phyloP scores from a whole-genome alignment of 2,329 filamentous ascomycete species.

The Aspergillus versicolor region DNA sequence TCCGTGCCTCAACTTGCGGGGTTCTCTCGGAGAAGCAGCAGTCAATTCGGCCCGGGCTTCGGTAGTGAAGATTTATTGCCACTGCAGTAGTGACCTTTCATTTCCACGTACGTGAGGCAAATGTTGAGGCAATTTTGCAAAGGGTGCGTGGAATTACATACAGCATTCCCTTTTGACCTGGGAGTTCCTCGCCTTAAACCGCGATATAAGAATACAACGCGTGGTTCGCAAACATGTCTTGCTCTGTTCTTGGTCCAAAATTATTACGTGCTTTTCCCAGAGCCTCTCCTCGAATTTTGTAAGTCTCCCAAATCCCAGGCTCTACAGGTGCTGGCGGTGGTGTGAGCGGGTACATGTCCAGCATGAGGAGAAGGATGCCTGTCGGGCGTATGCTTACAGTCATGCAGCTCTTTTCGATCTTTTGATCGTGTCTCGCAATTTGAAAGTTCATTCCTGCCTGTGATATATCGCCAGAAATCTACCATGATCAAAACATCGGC shows the following conservation, averaged over 20 bases:
- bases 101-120: not conserved
- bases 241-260: not conserved
- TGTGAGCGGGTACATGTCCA: not conserved
- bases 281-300: not conserved
- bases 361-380: not conserved
- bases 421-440: not conserved
- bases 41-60: constrained; percentile 19
- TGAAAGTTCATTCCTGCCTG: not conserved
- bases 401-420: not conserved
- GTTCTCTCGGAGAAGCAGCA: constrained; percentile 10
- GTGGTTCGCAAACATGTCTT: not conserved
- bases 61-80: constrained; percentile 16
- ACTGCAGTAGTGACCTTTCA: not conserved
- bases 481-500: constrained; percentile 21
- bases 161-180: not conserved
- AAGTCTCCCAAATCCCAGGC: not conserved
- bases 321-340: not conserved
- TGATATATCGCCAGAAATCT: not conserved
- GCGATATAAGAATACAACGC: not conserved
- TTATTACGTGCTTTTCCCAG: not conserved
- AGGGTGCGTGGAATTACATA: constrained; percentile 11
- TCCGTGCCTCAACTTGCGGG: constrained; percentile 14
- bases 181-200: not conserved
- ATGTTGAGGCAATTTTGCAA: not conserved
- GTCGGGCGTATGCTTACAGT: not conserved